phyloP scores from a whole-genome alignment of 129 eudicot species.

The Flaveria robusta region DNA sequence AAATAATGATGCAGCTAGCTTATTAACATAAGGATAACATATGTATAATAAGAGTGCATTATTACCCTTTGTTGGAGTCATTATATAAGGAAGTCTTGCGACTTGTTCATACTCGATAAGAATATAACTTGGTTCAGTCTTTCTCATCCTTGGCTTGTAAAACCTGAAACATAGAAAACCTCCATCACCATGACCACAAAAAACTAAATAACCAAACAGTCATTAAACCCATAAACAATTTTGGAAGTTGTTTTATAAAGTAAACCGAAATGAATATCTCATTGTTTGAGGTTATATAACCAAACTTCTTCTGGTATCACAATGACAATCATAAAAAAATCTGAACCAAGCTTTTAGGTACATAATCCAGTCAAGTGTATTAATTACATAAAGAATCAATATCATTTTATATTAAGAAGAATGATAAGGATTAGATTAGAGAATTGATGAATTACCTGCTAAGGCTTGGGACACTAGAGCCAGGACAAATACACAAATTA shows the following conservation, averaged over 20 bases:
- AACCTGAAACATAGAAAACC: constrained; percentile 20
- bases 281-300: background rate
- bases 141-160: constrained; percentile 37
- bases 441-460: background rate
- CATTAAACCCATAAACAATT: background rate
- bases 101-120: constrained; percentile 63
- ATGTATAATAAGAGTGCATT: background rate
- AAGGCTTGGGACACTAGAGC: background rate
- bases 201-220: background rate
- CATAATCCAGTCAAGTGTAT: background rate
- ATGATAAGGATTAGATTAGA: background rate
- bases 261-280: background rate
- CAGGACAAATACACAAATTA: background rate
- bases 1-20: background rate
- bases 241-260: background rate
- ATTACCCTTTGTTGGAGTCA: constrained; percentile 59
- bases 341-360: background rate
- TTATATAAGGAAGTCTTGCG: constrained; percentile 78
- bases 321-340: background rate
- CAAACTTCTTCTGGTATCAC: background rate
- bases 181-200: background rate
- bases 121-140: constrained; percentile 23
- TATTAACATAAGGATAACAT: background rate
- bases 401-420: constrained; percentile 1
- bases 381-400: background rate